A percentile compares a stretch with the other conserved stretches of the same genome.
These are phyloP conservation scores for Apostasia ramifera DNA, from an alignment of 106 monocot genomes.

Conservation along the genomic window DNA sequence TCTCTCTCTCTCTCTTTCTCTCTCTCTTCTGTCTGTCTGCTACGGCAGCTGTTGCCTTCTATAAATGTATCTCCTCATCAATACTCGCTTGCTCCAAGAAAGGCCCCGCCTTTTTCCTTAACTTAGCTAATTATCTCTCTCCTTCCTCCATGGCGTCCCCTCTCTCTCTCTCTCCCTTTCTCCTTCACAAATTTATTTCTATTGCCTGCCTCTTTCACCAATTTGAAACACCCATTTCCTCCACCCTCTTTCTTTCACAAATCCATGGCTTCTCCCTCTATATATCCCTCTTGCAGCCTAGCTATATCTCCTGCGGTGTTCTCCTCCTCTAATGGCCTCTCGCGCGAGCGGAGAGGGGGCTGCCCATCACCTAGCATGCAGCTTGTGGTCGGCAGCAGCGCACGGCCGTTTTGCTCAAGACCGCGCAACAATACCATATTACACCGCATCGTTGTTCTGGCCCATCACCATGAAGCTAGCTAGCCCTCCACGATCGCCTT, in stretches of 20 bases:
- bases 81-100: slow-evolving; percentile 5
- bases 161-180: not conserved
- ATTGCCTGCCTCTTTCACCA: slow-evolving; percentile 8
- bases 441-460: slow-evolving; percentile 45
- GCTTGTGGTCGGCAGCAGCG: not conserved
- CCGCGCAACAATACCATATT: slow-evolving; percentile 52
- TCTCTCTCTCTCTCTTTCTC: not conserved
- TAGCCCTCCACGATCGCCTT: not conserved
- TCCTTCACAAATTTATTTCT: not conserved
- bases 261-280: not conserved
- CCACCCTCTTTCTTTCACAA: not conserved
- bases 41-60: slow-evolving; percentile 5
- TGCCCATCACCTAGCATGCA: too few species aligned
- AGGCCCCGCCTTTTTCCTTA: not conserved
- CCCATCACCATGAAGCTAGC: slow-evolving; percentile 15
- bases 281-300: slow-evolving; percentile 9
- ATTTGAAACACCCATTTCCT: slow-evolving; percentile 4
- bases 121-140: not conserved
- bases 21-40: not conserved
- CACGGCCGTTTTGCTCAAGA: slow-evolving; percentile 45
- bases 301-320: not conserved
- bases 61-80: slow-evolving; percentile 11
- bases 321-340: not conserved
- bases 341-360: not conserved
- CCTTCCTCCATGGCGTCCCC: not conserved